These are phyloP conservation scores for Inosperma sp. DNA, from an alignment of 768 basidiomycete genomes.

Conservation along the genomic window DNA sequence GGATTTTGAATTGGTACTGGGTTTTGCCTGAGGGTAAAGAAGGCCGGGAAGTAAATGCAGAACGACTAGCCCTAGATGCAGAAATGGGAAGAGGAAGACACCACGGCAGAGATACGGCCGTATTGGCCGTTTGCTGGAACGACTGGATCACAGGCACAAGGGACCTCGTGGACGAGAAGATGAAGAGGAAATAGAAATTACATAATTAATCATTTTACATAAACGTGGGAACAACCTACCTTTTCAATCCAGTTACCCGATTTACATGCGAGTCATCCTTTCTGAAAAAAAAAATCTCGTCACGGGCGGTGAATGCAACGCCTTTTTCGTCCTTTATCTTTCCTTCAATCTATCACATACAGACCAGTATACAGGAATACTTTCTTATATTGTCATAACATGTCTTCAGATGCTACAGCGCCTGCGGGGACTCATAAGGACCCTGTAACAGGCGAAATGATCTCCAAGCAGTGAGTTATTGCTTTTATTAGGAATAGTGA, in stretches of 20 bases:
- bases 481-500: slow-evolving; percentile 14
- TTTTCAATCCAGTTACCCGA: not conserved
- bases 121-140: slow-evolving; percentile 43
- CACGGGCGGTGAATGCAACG: slow-evolving; percentile 28
- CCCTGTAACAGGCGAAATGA: slow-evolving; percentile 90
- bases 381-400: slow-evolving; percentile 24
- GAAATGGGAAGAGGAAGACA: slow-evolving; percentile 25
- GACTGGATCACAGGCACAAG: slow-evolving; percentile 43
- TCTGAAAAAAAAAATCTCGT: slow-evolving; percentile 12
- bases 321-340: slow-evolving; percentile 28
- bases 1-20: slow-evolving; percentile 44
- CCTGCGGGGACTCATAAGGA: slow-evolving; percentile 57
- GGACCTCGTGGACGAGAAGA: slow-evolving; percentile 28
- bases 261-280: not conserved
- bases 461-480: slow-evolving; percentile 84
- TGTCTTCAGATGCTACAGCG: slow-evolving; percentile 44
- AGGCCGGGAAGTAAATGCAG: slow-evolving; percentile 19
- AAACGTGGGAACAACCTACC: not conserved
- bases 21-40: slow-evolving; percentile 33
- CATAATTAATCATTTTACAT: too few species aligned
- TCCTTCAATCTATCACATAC: slow-evolving; percentile 15
- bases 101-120: slow-evolving; percentile 34
- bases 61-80: slow-evolving; percentile 3
- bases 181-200: slow-evolving; percentile 25
- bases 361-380: slow-evolving; percentile 7